These are phyloP conservation scores for Zymoseptoria tritici DNA, from an alignment of 2,329 filamentous ascomycete species.

Conservation along the genomic window DNA sequence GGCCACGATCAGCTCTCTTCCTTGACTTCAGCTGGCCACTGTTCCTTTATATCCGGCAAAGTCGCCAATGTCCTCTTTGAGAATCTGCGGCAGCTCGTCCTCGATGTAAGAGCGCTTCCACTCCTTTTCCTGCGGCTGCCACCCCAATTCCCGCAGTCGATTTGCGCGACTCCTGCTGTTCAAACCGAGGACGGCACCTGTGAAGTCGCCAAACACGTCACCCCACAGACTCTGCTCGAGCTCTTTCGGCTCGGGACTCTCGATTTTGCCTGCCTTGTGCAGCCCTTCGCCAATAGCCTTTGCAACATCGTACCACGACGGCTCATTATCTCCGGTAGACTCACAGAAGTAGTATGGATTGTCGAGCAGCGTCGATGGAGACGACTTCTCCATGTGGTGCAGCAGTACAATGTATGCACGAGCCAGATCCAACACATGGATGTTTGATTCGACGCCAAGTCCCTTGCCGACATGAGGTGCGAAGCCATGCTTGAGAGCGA, in stretches of 20 bases:
- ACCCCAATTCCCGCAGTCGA: slow-evolving; percentile 40
- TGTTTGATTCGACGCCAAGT: slow-evolving; percentile 34
- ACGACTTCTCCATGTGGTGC: slow-evolving; percentile 37
- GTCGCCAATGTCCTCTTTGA: slow-evolving; percentile 24
- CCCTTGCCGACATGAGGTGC: slow-evolving; percentile 41
- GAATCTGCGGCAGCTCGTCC: slow-evolving; percentile 37
- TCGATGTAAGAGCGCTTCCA: slow-evolving; percentile 33
- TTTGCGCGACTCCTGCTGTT: slow-evolving; percentile 40
- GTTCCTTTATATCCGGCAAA: slow-evolving; percentile 16
- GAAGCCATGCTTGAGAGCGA: slow-evolving; percentile 43
- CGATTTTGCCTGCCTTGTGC: slow-evolving; percentile 33
- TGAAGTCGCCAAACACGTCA: slow-evolving; percentile 36
- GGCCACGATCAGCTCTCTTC: not conserved
- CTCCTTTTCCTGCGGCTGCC: slow-evolving; percentile 40
- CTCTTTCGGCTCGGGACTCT: slow-evolving; percentile 30
- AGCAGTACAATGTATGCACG: slow-evolving; percentile 39
- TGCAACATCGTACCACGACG: slow-evolving; percentile 38
- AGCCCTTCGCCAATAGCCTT: slow-evolving; percentile 33
- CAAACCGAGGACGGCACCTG: slow-evolving; percentile 33
- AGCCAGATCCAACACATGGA: slow-evolving; percentile 45
- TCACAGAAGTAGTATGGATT: slow-evolving; percentile 48
- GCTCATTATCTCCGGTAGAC: slow-evolving; percentile 33
- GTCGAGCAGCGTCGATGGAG: slow-evolving; percentile 27
- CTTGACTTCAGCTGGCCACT: slow-evolving; percentile 2
- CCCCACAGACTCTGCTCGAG: slow-evolving; percentile 33